These are phyloP conservation scores for Colletotrichum lentis DNA, from an alignment of 2,329 filamentous ascomycete genomes.

Conservation along the genomic window DNA sequence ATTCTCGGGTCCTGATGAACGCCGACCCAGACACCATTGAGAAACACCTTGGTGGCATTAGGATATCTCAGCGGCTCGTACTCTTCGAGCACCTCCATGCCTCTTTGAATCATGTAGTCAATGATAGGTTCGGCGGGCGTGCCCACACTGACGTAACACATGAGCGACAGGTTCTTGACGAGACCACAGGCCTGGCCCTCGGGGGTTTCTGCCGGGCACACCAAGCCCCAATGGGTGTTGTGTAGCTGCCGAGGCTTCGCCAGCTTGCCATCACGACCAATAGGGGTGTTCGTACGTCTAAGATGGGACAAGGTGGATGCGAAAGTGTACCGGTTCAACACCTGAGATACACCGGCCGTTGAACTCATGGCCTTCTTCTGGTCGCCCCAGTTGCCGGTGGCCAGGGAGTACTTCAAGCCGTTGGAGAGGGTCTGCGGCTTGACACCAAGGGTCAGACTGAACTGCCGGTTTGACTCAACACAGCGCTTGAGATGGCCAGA, in stretches of 20 bases:
- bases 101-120: slow-evolving; percentile 93
- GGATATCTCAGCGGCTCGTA: slow-evolving; percentile 87
- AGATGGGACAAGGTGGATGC: slow-evolving; percentile 96
- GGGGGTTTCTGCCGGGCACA: slow-evolving; percentile 96
- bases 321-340: slow-evolving; percentile 97
- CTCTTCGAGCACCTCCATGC: slow-evolving; percentile 96
- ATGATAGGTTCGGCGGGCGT: slow-evolving; percentile 89
- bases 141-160: slow-evolving; percentile 98
- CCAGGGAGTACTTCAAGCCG: slow-evolving; percentile 94
- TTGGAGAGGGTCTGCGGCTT: slow-evolving; percentile 92
- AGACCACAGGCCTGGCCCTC: slow-evolving; percentile 98
- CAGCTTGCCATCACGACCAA: slow-evolving; percentile 96
- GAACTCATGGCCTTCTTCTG: slow-evolving; percentile 97
- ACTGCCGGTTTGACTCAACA: slow-evolving; percentile 87
- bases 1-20: slow-evolving; percentile 89
- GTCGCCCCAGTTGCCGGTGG: slow-evolving; percentile 98
- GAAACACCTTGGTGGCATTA: slow-evolving; percentile 95
- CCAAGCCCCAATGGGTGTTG: slow-evolving; percentile 98
- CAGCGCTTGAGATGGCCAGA: slow-evolving; percentile 91
- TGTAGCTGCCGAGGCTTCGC: slow-evolving; percentile 97
- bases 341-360: slow-evolving; percentile 96
- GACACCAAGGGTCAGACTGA: slow-evolving; percentile 89
- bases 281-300: slow-evolving; percentile 95
- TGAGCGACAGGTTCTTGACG: slow-evolving; percentile 96
- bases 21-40: slow-evolving; percentile 98